Percentiles rank a stretch among this genome's conserved stretches.
phyloP scores from a whole-genome alignment of 306 rosid species.

The Herpetospermum pedunculosum region DNA sequence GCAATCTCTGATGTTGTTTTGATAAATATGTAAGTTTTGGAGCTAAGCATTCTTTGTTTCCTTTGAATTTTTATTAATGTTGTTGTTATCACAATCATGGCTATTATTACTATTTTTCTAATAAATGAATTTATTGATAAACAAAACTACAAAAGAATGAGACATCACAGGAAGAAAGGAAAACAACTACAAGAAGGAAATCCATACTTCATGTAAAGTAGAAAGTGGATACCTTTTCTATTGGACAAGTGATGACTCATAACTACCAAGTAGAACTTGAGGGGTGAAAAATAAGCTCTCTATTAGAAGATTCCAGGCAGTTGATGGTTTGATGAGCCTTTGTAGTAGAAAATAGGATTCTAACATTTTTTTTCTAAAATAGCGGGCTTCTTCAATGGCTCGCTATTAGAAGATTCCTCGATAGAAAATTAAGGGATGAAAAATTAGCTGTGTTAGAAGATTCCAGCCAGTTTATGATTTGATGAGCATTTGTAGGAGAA shows the following conservation, averaged over 20 bases:
- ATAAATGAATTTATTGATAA: not conserved
- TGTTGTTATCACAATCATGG: not conserved
- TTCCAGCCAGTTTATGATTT: not conserved
- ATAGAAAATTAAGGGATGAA: not conserved
- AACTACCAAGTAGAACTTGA: not conserved
- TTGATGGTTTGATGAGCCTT: not conserved
- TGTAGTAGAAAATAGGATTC: not conserved
- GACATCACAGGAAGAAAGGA: not conserved
- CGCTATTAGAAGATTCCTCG: too few species aligned
- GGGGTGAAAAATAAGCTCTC: not conserved
- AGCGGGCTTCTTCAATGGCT: not conserved
- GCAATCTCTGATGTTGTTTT: conserved; percentile 78
- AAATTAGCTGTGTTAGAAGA: too few species aligned
- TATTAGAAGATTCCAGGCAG: not conserved
- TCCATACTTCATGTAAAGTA: not conserved
- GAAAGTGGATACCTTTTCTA: not conserved
- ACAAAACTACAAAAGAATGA: not conserved
- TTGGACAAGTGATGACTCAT: not conserved
- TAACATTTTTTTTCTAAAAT: too few species aligned
- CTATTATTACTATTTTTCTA: not conserved
- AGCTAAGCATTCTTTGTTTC: not conserved
- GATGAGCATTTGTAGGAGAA: not conserved
- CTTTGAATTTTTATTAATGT: not conserved
- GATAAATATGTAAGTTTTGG: conserved; percentile 71
- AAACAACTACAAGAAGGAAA: not conserved